phyloP scores from a whole-genome alignment of 1,139 yeast species.

The Sugiyamaella grinbergsii region DNA sequence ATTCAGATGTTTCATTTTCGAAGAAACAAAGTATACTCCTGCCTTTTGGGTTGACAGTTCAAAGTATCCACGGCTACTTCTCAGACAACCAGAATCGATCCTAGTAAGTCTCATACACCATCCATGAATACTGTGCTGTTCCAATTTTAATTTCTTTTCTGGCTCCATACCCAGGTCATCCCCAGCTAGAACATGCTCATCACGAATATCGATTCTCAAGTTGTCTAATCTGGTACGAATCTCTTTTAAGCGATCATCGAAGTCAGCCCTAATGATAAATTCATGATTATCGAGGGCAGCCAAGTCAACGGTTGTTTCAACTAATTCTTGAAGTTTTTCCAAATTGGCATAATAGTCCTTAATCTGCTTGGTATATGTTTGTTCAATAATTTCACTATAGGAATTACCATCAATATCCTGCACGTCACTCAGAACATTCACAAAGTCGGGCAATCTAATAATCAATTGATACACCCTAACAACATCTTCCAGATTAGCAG shows the following conservation, averaged over 20 bases:
- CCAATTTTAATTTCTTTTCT: constrained; percentile 85
- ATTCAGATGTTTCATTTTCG: constrained; percentile 60
- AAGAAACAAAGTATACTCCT: constrained; percentile 87
- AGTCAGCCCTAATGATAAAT: constrained; percentile 84
- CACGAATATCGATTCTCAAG: constrained; percentile 57
- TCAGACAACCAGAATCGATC: constrained; percentile 77
- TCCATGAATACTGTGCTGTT: constrained; percentile 82
- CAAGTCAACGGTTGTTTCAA: constrained; percentile 89
- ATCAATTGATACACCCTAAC: constrained; percentile 86
- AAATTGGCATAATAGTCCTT: constrained; percentile 53
- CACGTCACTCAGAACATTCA: constrained; percentile 51
- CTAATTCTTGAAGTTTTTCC: constrained; percentile 74
- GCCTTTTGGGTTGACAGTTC: constrained; percentile 93
- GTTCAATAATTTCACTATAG: constrained; percentile 46
- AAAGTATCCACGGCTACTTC: constrained; percentile 61
- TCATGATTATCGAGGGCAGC: constrained; percentile 77
- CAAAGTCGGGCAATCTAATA: constrained; percentile 66
- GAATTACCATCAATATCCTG: constrained; percentile 29
- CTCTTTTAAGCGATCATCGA: constrained; percentile 71
- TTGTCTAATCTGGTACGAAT: constrained; percentile 60
- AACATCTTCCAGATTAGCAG: constrained; percentile 75
- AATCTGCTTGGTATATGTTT: constrained; percentile 63
- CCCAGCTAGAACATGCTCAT: constrained; percentile 64
- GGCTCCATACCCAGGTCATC: constrained; percentile 78
- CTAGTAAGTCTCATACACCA: constrained; percentile 94